These are phyloP conservation scores for Fusarium protoensiforme DNA, from an alignment of 2,329 filamentous ascomycete species.

Conservation along the genomic window DNA sequence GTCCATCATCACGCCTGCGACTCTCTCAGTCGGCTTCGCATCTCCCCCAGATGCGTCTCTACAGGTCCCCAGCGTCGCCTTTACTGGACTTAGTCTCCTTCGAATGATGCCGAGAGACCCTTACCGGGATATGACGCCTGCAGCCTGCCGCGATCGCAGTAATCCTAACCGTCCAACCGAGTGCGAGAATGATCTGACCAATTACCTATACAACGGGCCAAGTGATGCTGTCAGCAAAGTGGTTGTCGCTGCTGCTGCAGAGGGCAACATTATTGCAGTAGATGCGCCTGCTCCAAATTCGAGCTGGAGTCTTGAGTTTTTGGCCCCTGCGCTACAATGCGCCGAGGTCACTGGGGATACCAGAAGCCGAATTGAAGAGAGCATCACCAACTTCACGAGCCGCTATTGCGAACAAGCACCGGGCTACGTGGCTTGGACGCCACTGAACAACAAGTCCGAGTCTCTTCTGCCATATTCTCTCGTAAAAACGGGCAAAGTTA, in stretches of 20 bases:
- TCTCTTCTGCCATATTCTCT: not conserved
- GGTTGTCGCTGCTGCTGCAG: not conserved
- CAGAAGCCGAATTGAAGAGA: not conserved
- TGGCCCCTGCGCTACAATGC: not conserved
- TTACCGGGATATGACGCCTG: too few relatives aligned
- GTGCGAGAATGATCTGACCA: not conserved
- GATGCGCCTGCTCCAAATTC: not conserved
- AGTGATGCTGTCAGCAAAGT: not conserved
- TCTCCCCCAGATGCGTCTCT: not conserved
- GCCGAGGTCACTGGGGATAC: not conserved
- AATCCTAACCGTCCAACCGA: not conserved
- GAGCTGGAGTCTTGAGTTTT: not conserved
- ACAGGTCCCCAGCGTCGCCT: not conserved
- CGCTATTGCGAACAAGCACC: not conserved
- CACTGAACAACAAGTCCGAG: not conserved
- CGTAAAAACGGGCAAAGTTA: not conserved
- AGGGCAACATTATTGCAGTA: not conserved
- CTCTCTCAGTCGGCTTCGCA: not conserved
- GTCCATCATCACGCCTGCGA: not conserved
- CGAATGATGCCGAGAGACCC: not conserved
- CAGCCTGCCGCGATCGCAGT: not conserved
- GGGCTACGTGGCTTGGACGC: not conserved
- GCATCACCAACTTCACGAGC: not conserved
- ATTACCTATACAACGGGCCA: not conserved
- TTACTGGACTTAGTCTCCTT: not conserved